Percentiles rank a stretch among this genome's conserved stretches.
Conservation (phyloP, 345 rosid genomes). For the Eucalyptus brandiana region DNA sequence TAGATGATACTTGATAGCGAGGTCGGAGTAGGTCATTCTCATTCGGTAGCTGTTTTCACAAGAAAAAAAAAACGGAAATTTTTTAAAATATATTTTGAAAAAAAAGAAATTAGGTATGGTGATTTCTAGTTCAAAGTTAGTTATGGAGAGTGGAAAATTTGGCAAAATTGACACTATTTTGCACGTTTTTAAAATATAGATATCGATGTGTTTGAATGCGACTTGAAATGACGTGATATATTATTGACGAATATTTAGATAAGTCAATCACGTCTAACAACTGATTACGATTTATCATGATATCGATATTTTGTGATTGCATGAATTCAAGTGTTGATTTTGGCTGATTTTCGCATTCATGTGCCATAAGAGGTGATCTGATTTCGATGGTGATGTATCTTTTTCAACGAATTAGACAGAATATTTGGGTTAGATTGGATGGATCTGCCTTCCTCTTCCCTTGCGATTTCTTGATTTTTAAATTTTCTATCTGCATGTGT, state of each 20-base stretch:
- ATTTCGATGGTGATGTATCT: background rate
- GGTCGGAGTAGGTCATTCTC: background rate
- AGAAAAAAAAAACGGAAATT: background rate
- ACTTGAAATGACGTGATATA: fast-evolving
- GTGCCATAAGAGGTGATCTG: background rate
- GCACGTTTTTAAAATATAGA: background rate
- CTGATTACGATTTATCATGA: fast-evolving
- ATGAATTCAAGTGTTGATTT: background rate
- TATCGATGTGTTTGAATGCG: background rate
- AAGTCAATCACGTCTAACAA: background rate
- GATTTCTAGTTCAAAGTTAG: background rate
- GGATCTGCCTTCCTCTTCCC: background rate
- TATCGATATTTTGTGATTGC: fast-evolving
- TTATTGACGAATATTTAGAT: too few species aligned
- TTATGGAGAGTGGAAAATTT: background rate
- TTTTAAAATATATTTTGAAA: background rate
- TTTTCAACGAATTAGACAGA: background rate
- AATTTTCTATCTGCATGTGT: background rate
- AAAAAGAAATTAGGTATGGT: background rate
- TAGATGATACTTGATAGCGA: background rate
- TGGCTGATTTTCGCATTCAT: background rate
- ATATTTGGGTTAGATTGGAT: background rate
- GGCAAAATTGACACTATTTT: background rate
- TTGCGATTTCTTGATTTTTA: background rate
- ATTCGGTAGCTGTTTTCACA: background rate